These are phyloP conservation scores for Ophiostoma tasmaniense DNA, from an alignment of 2,329 filamentous ascomycete species.

Conservation along the genomic window DNA sequence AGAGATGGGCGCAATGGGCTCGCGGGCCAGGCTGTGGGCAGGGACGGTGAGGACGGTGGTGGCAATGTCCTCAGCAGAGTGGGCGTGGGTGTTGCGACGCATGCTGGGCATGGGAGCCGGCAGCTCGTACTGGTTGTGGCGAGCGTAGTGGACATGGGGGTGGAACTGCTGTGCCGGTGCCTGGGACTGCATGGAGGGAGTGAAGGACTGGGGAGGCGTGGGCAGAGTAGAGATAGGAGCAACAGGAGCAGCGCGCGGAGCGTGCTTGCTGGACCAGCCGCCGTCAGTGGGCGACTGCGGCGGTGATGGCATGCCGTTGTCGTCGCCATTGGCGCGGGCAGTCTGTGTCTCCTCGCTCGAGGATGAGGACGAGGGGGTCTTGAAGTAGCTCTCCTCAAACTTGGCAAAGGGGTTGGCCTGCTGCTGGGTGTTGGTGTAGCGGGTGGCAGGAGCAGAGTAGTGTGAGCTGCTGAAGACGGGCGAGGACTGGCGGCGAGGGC, in stretches of 20 bases:
- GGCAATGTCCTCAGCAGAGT: slow-evolving; percentile 7
- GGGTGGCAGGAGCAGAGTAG: background rate
- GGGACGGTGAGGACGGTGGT: slow-evolving; percentile 18
- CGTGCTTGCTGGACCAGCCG: background rate
- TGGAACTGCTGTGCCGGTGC: slow-evolving; percentile 5
- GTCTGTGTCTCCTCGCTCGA: background rate
- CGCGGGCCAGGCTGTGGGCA: background rate
- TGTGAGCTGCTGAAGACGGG: background rate
- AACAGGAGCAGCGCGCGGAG: background rate
- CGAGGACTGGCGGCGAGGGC: background rate
- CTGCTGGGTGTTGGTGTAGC: slow-evolving; percentile 5
- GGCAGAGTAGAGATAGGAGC: slow-evolving; percentile 8
- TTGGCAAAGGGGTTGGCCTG: slow-evolving; percentile 10
- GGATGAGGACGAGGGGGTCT: background rate
- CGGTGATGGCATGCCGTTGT: slow-evolving; percentile 19
- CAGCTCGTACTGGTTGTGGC: slow-evolving; percentile 12
- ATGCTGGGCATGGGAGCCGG: slow-evolving; percentile 11
- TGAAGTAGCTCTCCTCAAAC: slow-evolving; percentile 18
- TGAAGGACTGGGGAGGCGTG: slow-evolving; percentile 11
- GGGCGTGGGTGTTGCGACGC: background rate
- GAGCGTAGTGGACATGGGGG: background rate
- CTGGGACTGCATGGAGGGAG: slow-evolving; percentile 13
- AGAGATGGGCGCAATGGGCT: slow-evolving; percentile 17
- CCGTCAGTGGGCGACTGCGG: slow-evolving; percentile 19
- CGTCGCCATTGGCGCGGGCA: background rate